Percentiles rank a stretch among this genome's conserved stretches.
These are phyloP conservation scores for Solanum clarkiae DNA, from an alignment of 257 asterid genomes.

Conservation along the genomic window DNA sequence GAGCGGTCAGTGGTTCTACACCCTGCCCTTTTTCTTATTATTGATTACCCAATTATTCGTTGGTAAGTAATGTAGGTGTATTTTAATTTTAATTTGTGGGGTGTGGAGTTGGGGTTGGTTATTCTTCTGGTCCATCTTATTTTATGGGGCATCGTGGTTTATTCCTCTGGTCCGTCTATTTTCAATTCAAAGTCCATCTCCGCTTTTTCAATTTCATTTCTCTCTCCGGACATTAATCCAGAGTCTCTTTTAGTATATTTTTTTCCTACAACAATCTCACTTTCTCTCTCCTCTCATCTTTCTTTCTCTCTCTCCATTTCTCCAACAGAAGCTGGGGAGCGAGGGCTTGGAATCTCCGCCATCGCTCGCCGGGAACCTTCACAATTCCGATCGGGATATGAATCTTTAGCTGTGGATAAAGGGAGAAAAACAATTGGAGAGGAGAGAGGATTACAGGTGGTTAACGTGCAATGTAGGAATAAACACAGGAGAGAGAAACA, in stretches of 20 bases:
- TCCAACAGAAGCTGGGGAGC: background rate
- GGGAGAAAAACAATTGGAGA: slow-evolving; percentile 16
- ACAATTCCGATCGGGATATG: slow-evolving; percentile 11
- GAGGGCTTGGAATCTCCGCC: background rate
- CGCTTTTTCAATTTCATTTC: background rate
- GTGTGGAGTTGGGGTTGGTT: slow-evolving; percentile 1
- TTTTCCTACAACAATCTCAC: background rate
- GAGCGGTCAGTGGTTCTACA: background rate
- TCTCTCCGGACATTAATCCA: background rate
- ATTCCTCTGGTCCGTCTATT: background rate
- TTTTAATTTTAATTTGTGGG: background rate
- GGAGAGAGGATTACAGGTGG: slow-evolving; percentile 24
- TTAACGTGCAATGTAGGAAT: slow-evolving; percentile 81
- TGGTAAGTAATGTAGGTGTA: background rate
- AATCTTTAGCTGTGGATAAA: slow-evolving; percentile 1
- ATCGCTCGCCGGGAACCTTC: slow-evolving; percentile 9
- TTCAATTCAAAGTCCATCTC: background rate
- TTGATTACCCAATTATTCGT: background rate
- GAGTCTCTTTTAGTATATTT: background rate
- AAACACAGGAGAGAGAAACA: background rate
- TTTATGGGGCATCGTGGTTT: background rate
- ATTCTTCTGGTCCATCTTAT: background rate
- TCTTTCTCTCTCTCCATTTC: background rate
- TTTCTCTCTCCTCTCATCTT: slow-evolving; percentile 3
- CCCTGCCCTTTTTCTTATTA: background rate